Percentiles rank a stretch among this genome's conserved stretches.
Conservation (phyloP, 768 basidiomycete genomes). For the Suillus bovinus region DNA sequence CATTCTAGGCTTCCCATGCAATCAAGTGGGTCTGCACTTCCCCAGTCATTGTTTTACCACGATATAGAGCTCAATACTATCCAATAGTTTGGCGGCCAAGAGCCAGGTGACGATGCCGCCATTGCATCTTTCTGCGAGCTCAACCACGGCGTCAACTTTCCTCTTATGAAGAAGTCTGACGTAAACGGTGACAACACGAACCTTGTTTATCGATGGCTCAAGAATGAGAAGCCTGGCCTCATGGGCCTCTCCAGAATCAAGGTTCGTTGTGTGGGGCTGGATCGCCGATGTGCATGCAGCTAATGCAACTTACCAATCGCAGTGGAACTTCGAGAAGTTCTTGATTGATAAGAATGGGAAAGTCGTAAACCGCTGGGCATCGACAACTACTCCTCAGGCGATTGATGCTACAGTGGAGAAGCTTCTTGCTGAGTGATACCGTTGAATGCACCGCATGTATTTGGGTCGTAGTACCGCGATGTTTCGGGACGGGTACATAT, state of each 20-base stretch:
- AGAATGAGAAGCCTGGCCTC: constrained; percentile 73
- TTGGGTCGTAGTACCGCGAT: neutral
- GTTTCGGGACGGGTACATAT: neutral
- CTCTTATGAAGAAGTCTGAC: constrained; percentile 89
- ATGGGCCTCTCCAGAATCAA: constrained; percentile 55
- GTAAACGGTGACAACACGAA: constrained; percentile 89
- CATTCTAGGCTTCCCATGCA: constrained; percentile 90
- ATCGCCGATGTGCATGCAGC: constrained; percentile 35
- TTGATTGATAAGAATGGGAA: constrained; percentile 55
- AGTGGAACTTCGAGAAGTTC: constrained; percentile 96
- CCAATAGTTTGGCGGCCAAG: constrained; percentile 77
- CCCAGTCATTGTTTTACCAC: neutral
- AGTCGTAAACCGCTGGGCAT: constrained; percentile 72
- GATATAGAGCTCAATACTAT: neutral
- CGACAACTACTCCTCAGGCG: constrained; percentile 66
- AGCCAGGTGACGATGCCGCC: constrained; percentile 77
- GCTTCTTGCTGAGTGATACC: constrained; percentile 40
- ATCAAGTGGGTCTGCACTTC: constrained; percentile 53
- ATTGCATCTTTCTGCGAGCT: constrained; percentile 73
- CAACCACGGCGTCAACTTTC: constrained; percentile 90
- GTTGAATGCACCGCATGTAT: neutral
- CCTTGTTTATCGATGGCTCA: constrained; percentile 84
- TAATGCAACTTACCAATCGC: neutral
- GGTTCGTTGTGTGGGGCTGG: neutral
- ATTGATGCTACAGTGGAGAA: constrained; percentile 67